These are phyloP conservation scores for Immersiporthe knoxdaviesiana DNA, from an alignment of 2,329 filamentous ascomycete genomes.

Conservation along the genomic window DNA sequence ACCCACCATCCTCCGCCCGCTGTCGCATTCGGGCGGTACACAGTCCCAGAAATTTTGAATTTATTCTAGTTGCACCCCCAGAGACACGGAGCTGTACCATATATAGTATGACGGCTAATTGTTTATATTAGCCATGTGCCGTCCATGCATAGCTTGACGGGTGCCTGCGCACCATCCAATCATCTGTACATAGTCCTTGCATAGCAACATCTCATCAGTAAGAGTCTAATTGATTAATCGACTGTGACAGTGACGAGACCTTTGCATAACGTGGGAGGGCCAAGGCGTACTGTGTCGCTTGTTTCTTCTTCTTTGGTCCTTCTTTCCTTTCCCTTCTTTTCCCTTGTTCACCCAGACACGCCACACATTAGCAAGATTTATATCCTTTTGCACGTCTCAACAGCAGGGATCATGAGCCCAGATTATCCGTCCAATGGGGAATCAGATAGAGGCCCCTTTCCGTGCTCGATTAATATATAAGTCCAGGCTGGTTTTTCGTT, in stretches of 20 bases:
- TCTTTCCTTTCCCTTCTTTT: too few relatives aligned
- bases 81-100: too few relatives aligned
- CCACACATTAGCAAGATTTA: background rate
- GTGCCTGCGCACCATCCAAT: background rate
- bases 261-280: background rate
- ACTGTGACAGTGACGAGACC: background rate
- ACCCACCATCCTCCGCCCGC: too few relatives aligned
- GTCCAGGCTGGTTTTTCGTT: background rate
- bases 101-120: constrained; percentile 2
- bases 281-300: background rate
- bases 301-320: background rate
- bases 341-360: background rate
- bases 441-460: background rate
- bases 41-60: background rate
- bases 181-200: background rate
- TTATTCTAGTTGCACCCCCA: too few relatives aligned
- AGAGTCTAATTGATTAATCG: background rate
- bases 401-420: background rate
- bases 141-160: background rate
- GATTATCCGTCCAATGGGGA: constrained; percentile 1
- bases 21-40: background rate
- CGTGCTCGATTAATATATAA: constrained; percentile 1
- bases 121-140: background rate
- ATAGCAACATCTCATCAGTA: background rate
- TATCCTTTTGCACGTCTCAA: background rate